Evolutionary conservation across 306 rosid species (phyloP).

Genomic region (Vigna radiata): DNA sequence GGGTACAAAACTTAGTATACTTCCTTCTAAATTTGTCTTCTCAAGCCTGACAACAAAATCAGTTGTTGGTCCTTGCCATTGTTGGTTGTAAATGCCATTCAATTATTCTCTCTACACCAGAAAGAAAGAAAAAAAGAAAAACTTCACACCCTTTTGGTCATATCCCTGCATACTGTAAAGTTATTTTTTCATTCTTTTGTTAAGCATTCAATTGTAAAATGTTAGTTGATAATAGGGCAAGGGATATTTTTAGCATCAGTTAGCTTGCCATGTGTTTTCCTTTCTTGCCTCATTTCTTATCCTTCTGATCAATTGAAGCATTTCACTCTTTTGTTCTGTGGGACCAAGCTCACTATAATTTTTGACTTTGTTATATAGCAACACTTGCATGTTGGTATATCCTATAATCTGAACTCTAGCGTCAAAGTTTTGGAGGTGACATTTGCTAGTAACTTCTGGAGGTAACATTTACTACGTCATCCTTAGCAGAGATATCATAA

Average conservation of each 20-base stretch:
- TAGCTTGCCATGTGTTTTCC: constrained; percentile 32
- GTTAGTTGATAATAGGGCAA: constrained; percentile 41
- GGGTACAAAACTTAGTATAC: constrained; percentile 45
- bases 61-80: constrained; percentile 49
- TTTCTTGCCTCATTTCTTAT: background rate
- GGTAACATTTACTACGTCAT: background rate
- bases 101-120: constrained; percentile 13
- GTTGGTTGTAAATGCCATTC: constrained; percentile 54
- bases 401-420: background rate
- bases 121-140: background rate
- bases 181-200: constrained; percentile 61
- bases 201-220: constrained; percentile 52
- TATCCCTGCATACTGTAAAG: constrained; percentile 45
- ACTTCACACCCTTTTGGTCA: background rate
- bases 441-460: background rate
- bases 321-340: constrained; percentile 32
- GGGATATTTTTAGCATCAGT: constrained; percentile 42
- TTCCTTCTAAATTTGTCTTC: constrained; percentile 21
- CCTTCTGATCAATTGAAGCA: background rate
- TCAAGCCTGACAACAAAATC: constrained; percentile 42
- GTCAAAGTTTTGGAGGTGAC: no score
- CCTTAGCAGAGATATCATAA: background rate
- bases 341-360: constrained; percentile 49
- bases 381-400: constrained; percentile 26
- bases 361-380: constrained; percentile 53